Conservation (phyloP, 2,329 filamentous ascomycete species). For the Endoconidiophora laricicola region DNA sequence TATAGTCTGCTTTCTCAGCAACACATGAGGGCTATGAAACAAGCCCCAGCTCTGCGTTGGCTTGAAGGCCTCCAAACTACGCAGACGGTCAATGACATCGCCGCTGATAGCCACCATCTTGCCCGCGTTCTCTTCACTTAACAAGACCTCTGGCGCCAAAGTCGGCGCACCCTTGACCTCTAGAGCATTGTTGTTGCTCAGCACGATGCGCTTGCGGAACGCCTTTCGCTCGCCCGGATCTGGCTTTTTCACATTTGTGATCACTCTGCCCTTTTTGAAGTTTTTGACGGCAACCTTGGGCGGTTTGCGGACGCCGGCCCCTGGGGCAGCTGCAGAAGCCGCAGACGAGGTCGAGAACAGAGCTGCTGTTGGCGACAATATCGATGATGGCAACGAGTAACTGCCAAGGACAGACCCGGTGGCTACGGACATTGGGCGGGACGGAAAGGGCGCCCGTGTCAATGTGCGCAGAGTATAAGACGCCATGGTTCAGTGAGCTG, state of each 20-base stretch:
- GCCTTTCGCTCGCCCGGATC: constrained; percentile 70
- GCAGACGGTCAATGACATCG: constrained; percentile 58
- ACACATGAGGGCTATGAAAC: constrained; percentile 64
- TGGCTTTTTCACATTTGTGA: constrained; percentile 30
- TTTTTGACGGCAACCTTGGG: constrained; percentile 26
- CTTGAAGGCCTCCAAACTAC: constrained; percentile 82
- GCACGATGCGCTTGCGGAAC: constrained; percentile 70
- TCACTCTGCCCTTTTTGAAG: constrained; percentile 34
- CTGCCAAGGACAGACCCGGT: constrained; percentile 16
- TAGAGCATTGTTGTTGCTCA: constrained; percentile 88
- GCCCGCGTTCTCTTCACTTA: constrained; percentile 39
- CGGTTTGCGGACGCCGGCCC: constrained; percentile 12
- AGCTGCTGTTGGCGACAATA: constrained; percentile 18
- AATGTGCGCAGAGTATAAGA: constrained; percentile 28
- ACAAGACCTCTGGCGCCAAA: constrained; percentile 38
- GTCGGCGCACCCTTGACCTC: constrained; percentile 52
- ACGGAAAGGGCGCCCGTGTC: constrained; percentile 21
- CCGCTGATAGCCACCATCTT: constrained; percentile 54
- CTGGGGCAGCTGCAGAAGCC: constrained; percentile 17
- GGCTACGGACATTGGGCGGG: constrained; percentile 14
- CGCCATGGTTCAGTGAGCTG: constrained; percentile 20
- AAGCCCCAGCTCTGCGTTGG: constrained; percentile 72
- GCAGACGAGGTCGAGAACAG: constrained; percentile 25
- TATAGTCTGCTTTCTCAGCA: constrained; percentile 65
- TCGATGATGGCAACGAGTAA: constrained; percentile 17